Evolutionary conservation across 1,284 basidiomycete species (phyloP).

Genomic region (Cutaneotrichosporon sp.): DNA sequence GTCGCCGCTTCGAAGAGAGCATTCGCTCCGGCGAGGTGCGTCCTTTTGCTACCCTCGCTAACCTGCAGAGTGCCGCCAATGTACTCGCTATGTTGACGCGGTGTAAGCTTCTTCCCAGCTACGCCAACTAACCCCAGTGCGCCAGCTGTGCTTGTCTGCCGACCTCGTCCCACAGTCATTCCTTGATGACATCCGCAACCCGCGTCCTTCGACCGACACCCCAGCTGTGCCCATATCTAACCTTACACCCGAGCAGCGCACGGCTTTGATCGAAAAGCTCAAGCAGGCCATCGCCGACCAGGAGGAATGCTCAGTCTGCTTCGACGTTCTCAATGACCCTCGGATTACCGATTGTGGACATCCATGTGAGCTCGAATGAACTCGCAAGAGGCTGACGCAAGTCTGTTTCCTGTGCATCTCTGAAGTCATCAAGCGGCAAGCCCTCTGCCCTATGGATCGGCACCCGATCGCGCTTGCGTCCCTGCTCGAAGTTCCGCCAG

Average conservation of each 20-base stretch:
- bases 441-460: constrained; percentile 83
- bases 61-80: constrained; percentile 56
- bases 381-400: constrained; percentile 16
- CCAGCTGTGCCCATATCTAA: constrained; percentile 45
- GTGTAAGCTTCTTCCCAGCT: constrained; percentile 27
- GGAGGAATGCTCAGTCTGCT: constrained; percentile 78
- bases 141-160: constrained; percentile 80
- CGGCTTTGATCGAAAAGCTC: constrained; percentile 64
- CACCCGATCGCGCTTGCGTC: constrained; percentile 63
- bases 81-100: constrained; percentile 81
- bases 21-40: constrained; percentile 53
- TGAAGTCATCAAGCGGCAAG: constrained; percentile 65
- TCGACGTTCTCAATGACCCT: constrained; percentile 65
- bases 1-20: constrained; percentile 63
- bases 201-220: constrained; percentile 33
- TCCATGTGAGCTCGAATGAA: constrained; percentile 53
- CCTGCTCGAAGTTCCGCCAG: constrained; percentile 67
- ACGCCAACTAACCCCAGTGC: constrained; percentile 55
- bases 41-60: constrained; percentile 1
- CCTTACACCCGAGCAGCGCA: constrained; percentile 39
- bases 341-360: constrained; percentile 79
- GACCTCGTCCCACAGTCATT: constrained; percentile 74
- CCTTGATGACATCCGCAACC: constrained; percentile 63
- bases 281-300: constrained; percentile 72
- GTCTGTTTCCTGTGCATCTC: constrained; percentile 63